phyloP scores from a whole-genome alignment of 1,139 yeast genomes.

The Pichia cactophila region DNA sequence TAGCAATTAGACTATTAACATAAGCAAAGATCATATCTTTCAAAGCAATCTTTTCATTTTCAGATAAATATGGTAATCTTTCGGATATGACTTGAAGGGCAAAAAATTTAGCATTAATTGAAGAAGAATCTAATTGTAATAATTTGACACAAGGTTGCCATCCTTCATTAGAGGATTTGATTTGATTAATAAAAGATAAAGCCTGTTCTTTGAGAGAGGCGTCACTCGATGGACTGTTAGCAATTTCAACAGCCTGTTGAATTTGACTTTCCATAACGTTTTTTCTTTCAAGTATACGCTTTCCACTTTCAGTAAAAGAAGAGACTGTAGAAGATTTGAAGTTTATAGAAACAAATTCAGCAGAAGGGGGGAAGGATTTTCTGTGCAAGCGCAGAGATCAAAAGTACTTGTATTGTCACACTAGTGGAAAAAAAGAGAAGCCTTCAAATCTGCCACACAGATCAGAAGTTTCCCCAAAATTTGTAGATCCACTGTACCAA shows the following conservation, averaged over 20 bases:
- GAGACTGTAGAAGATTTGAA: neutral
- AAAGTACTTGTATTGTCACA: neutral
- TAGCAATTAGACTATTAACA: slow-evolving; percentile 30
- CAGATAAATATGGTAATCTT: slow-evolving; percentile 42
- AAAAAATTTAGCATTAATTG: slow-evolving; percentile 60
- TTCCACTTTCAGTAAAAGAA: neutral
- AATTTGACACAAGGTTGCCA: slow-evolving; percentile 70
- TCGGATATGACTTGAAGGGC: slow-evolving; percentile 76
- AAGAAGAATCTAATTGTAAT: slow-evolving; percentile 27
- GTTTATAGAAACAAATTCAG: neutral
- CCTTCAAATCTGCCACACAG: neutral
- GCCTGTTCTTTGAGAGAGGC: slow-evolving; percentile 72
- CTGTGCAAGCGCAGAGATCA: neutral
- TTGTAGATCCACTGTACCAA: neutral
- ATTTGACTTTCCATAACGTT: slow-evolving; percentile 69
- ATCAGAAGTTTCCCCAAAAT: neutral
- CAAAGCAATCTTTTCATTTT: slow-evolving; percentile 40
- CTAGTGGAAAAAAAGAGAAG: neutral
- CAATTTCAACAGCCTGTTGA: slow-evolving; percentile 88
- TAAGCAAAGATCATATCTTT: slow-evolving; percentile 37
- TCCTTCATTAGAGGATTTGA: slow-evolving; percentile 71
- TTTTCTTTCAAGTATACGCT: neutral
- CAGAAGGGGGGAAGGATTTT: neutral
- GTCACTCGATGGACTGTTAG: slow-evolving; percentile 66
- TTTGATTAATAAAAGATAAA: slow-evolving; percentile 64